A percentile compares a stretch with the other conserved stretches of the same genome.
phyloP scores from a whole-genome alignment of 2,329 filamentous ascomycete species.

The Colletotrichum musae region DNA sequence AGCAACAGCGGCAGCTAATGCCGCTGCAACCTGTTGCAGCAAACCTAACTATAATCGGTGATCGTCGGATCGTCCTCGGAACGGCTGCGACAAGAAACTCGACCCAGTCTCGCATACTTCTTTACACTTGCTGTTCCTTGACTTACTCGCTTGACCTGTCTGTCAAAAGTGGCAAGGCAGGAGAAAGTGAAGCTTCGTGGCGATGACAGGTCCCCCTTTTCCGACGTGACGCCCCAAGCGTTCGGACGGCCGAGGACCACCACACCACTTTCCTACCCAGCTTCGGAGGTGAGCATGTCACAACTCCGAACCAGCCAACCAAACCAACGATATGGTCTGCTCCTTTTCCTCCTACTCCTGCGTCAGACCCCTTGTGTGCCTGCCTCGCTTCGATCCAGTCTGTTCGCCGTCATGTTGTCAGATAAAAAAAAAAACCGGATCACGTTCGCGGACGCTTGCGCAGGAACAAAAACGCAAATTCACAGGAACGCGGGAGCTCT shows the following conservation, averaged over 20 bases:
- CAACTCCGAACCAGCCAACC: conserved; percentile 8
- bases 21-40: neutral
- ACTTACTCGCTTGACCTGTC: neutral
- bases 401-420: too few relatives aligned
- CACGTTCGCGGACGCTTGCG: too few relatives aligned
- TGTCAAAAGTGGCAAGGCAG: conserved; percentile 4
- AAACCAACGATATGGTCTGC: too few relatives aligned
- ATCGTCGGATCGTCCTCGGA: conserved; percentile 4
- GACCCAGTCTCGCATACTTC: neutral
- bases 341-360: too few relatives aligned
- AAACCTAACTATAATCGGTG: neutral
- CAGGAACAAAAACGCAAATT: too few relatives aligned
- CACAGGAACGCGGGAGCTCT: too few relatives aligned
- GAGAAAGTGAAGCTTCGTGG: neutral
- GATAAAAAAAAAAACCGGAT: too few relatives aligned
- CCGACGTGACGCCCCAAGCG: conserved; percentile 24
- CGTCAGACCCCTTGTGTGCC: too few relatives aligned
- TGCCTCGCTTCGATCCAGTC: too few relatives aligned
- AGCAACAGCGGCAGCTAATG: neutral
- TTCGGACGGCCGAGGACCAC: conserved; percentile 33
- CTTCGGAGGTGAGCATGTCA: conserved; percentile 21
- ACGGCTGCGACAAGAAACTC: conserved; percentile 2
- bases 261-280: neutral
- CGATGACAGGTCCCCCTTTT: conserved; percentile 16
- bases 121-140: too few relatives aligned